Base-by-base conservation (phyloP, 179 eudicot genomes). In the Carnegiea gigantea region DNA sequence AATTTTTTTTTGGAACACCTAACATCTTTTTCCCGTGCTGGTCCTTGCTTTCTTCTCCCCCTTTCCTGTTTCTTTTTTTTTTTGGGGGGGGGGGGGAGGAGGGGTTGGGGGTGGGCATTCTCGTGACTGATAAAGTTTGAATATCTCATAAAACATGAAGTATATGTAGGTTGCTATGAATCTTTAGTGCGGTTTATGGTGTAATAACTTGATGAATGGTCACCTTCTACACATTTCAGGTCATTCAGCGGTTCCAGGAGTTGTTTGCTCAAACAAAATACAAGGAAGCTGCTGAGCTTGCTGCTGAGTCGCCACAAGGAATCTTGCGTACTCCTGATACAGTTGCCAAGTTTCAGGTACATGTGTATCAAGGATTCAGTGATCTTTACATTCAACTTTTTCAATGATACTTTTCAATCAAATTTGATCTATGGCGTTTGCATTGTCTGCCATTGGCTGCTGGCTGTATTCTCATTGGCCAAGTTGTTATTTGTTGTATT, bases 241-340 rank as follows among this genome's bases (percentile, higher is more conserved):
- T 96, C 84, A 96, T 96, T 82, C 99, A 96, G 82, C 94, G 99
- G 11, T 96, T 96, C 84, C 99, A 96, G 87, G 99, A 96, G 80
- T 83, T 96, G 84, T 96, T 96, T 86, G 92, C 99, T 86, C 97
- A 94, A 85, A 94, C 97, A 48, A 96, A 94, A 89, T 96, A 94
- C 36, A 96, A 96, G 83, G 99, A 96, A 86, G 99, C 99, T 83
- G 99, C 98, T 48, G 99, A 94, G 86, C 99, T 96, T 87, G 99
- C 99, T 77, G 99, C 99, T 79, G 99, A 94, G 85, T 94, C 98
- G 80, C 99, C 99, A 21, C 98, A 96, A 82, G 98, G 98, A 74
- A 92, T 96, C 72, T 92, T 96, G 78, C 94, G 99, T 24, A 96
- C 99, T 57, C 98, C 99, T 81, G 99, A 96, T 79, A 96, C 99